Evolutionary conservation across 1,139 yeast genomes (phyloP).

Genomic region (Ashbya aceris): DNA sequence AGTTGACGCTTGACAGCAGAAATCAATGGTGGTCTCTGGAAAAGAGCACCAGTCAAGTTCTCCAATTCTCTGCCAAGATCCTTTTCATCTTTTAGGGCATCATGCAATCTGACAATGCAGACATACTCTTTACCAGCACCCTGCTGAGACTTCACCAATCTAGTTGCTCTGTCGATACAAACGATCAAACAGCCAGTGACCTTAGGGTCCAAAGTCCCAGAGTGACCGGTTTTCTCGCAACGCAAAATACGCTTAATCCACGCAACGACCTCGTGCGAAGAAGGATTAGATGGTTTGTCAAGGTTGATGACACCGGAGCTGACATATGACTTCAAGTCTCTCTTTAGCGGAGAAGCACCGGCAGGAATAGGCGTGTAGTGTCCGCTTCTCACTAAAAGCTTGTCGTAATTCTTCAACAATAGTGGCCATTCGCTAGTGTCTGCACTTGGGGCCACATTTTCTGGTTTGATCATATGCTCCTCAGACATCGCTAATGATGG

Average conservation of each 20-base stretch:
- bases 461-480: constrained; percentile 83
- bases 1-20: constrained; percentile 98
- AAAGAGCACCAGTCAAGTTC: constrained; percentile 94
- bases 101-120: constrained; percentile 93
- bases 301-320: constrained; percentile 94
- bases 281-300: constrained; percentile 96
- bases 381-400: constrained; percentile 86
- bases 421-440: constrained; percentile 96
- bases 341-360: constrained; percentile 88
- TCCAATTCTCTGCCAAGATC: constrained; percentile 83
- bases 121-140: constrained; percentile 99
- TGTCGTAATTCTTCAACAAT: constrained; percentile 86
- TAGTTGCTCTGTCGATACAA: constrained; percentile 95
- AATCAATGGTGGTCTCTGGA: constrained; percentile 98
- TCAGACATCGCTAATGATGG: constrained; percentile 37
- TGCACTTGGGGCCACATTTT: constrained; percentile 63
- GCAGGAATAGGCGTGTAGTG: constrained; percentile 96
- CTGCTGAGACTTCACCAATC: constrained; percentile 96
- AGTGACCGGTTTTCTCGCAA: constrained; percentile 96
- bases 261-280: constrained; percentile 97
- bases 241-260: constrained; percentile 96
- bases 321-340: constrained; percentile 84
- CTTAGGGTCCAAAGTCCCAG: constrained; percentile 98
- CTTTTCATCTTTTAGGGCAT: constrained; percentile 81
- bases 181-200: constrained; percentile 97